Evolutionary conservation across 768 basidiomycete genomes (phyloP).

Genomic region (Tylopilus rubrobrunneus): DNA sequence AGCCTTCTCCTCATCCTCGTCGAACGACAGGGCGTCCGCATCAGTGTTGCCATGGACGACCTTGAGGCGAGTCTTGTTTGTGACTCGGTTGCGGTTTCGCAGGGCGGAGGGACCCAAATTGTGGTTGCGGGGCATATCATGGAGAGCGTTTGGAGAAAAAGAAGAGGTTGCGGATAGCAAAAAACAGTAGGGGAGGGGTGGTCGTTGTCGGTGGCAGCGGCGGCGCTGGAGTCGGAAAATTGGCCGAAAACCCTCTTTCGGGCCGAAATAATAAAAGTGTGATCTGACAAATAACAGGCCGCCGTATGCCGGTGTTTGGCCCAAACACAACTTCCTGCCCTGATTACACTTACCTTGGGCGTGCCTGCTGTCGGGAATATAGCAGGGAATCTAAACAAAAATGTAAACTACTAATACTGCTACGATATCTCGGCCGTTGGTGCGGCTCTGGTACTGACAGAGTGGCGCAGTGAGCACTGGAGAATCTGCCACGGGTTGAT

Average conservation of each 20-base stretch:
- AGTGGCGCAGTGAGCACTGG: not conserved
- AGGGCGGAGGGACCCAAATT: slow-evolving; percentile 74
- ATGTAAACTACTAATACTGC: slow-evolving; percentile 4
- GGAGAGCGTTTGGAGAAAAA: slow-evolving; percentile 44
- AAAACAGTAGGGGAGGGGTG: slow-evolving; percentile 27
- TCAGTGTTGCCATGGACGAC: slow-evolving; percentile 80
- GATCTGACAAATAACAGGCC: slow-evolving; percentile 27
- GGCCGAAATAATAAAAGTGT: slow-evolving; percentile 43
- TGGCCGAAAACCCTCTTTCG: slow-evolving; percentile 59
- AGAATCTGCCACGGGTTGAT: not conserved
- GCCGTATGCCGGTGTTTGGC: slow-evolving; percentile 32
- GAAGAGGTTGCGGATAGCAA: slow-evolving; percentile 36
- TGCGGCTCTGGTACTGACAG: not conserved
- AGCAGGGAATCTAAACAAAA: slow-evolving; percentile 12
- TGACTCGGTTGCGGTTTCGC: slow-evolving; percentile 86
- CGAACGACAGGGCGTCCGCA: slow-evolving; percentile 72
- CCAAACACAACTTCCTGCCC: slow-evolving; percentile 25
- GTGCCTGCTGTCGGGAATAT: not conserved
- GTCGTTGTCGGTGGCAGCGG: slow-evolving; percentile 51
- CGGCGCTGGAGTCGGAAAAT: slow-evolving; percentile 58
- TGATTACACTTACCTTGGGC: slow-evolving; percentile 26
- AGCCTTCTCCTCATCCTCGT: slow-evolving; percentile 85
- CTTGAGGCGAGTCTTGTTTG: slow-evolving; percentile 88
- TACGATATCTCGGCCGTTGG: slow-evolving; percentile 4
- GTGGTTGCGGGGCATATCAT: slow-evolving; percentile 86